A percentile compares a stretch with the other conserved stretches of the same genome.
Evolutionary conservation across 2,329 filamentous ascomycete species (phyloP).

Genomic region (Tolypocladium paradoxum): DNA sequence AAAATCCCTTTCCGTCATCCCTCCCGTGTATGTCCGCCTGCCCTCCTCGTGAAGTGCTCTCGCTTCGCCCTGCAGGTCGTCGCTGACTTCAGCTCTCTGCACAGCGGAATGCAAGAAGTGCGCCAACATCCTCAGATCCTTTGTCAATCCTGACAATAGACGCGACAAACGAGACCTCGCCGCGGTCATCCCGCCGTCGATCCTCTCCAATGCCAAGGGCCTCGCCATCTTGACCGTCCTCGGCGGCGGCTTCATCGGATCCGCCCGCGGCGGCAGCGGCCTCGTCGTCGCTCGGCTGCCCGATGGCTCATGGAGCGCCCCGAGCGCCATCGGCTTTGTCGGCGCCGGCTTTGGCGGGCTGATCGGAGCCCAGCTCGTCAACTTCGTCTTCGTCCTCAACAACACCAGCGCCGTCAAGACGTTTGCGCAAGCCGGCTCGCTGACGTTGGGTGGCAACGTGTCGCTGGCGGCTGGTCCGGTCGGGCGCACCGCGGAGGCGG

Average conservation of each 20-base stretch:
- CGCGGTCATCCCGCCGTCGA: slow-evolving; percentile 86
- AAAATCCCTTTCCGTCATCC: slow-evolving; percentile 57
- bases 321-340: slow-evolving; percentile 68
- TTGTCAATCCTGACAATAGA: slow-evolving; percentile 60
- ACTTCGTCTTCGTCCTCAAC: slow-evolving; percentile 98
- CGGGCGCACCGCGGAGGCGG: slow-evolving; percentile 89
- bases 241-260: slow-evolving; percentile 79
- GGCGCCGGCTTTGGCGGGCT: slow-evolving; percentile 78
- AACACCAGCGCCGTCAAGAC: slow-evolving; percentile 81
- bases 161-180: slow-evolving; percentile 76
- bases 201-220: slow-evolving; percentile 87
- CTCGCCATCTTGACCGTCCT: slow-evolving; percentile 79
- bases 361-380: slow-evolving; percentile 78
- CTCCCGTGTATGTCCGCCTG: slow-evolving; percentile 51
- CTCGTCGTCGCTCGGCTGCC: slow-evolving; percentile 70
- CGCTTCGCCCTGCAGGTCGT: background rate
- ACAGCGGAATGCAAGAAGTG: slow-evolving; percentile 96
- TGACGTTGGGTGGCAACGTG: slow-evolving; percentile 93
- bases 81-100: background rate
- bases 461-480: slow-evolving; percentile 90
- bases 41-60: background rate
- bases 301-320: slow-evolving; percentile 72
- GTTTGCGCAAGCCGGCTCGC: slow-evolving; percentile 82
- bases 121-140: slow-evolving; percentile 88
- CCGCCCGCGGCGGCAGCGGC: slow-evolving; percentile 70